These are phyloP conservation scores for Russula brevipes DNA, from an alignment of 768 basidiomycete genomes.

Conservation along the genomic window DNA sequence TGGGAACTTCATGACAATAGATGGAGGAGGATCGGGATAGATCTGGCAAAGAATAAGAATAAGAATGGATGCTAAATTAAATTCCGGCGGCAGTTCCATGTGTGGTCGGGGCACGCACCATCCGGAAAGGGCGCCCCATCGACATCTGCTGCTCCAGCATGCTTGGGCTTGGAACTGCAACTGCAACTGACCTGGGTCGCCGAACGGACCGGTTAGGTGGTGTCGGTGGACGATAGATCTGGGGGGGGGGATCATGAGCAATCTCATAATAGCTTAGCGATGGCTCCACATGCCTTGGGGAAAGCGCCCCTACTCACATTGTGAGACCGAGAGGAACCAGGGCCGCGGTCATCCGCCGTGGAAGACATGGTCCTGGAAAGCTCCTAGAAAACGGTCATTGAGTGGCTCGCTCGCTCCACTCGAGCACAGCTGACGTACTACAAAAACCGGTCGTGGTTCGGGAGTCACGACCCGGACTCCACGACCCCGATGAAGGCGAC, in stretches of 20 bases:
- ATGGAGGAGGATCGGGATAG: constrained; percentile 23
- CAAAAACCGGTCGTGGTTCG: constrained; percentile 2
- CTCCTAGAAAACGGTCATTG: not conserved
- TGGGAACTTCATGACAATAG: constrained; percentile 19
- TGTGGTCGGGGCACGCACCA: constrained; percentile 10
- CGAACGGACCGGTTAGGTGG: constrained; percentile 28
- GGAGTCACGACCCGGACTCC: not conserved
- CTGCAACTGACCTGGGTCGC: constrained; percentile 17
- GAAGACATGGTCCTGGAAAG: constrained; percentile 2
- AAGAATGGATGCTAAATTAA: not conserved
- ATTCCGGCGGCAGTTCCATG: not conserved
- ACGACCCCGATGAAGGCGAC: not conserved
- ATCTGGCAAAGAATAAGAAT: constrained; percentile 8
- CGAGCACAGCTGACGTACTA: not conserved
- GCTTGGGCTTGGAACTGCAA: constrained; percentile 8
- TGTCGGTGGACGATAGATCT: constrained; percentile 34
- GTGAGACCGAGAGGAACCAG: not conserved
- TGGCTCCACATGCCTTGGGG: constrained; percentile 14
- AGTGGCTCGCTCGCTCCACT: not conserved
- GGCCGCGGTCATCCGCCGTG: constrained; percentile 5
- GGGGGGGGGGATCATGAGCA: not conserved
- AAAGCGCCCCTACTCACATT: not conserved
- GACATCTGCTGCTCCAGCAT: constrained; percentile 3
- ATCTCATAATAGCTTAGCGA: not conserved
- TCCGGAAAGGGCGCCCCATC: constrained; percentile 13